Base-by-base conservation (phyloP, 2,329 filamentous ascomycete genomes). In the Nemania sp. region DNA sequence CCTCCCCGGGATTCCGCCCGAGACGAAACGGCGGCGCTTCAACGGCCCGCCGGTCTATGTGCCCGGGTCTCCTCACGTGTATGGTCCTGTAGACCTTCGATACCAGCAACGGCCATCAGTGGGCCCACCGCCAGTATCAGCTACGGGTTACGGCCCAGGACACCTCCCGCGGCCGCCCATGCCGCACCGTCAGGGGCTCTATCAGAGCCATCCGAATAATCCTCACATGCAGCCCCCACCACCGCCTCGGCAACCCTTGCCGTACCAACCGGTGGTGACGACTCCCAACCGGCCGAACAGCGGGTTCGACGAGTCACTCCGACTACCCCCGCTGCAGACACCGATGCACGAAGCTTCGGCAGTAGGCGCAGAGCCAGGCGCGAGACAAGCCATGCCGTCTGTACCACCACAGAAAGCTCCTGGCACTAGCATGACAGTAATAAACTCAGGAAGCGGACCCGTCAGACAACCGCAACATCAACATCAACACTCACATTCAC, bases 191-290 rank as follows among this genome's bases (percentile, higher is more conserved):
- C 67, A 24, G 10, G 60, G 60, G 22, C 11, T 29, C 7, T 65
- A 73, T 27, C 27, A 66, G 52, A 38, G 43, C 6, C 70, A 74
- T 38, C 54, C 62, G 13, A 53, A 51, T 38, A 70, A 70, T 35
- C 60, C 68, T 54, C 80, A 84, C 5, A 87, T 89, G 83, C 82
- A 85, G 13, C 86, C 88, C 22, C 87, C 87, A 10, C 87, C 88
- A 24, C 87, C 87, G 29, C 85, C 87, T 29, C 81, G 86, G 32
- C 83, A 85, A 68, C 49, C 77, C 56, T 45, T 79, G 78, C 64
- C 75, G 70, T 79, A 79, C 77, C 27, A 75, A 18, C 77, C 65
- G 7, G 47, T 67, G 45, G 38, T 51, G 80, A 82, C 75, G 1
- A 77, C 75, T 10, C 69, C 75, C 7, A 73, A 41, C 22, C 77